phyloP scores from a whole-genome alignment of 306 rosid genomes.

The Inga oerstediana region DNA sequence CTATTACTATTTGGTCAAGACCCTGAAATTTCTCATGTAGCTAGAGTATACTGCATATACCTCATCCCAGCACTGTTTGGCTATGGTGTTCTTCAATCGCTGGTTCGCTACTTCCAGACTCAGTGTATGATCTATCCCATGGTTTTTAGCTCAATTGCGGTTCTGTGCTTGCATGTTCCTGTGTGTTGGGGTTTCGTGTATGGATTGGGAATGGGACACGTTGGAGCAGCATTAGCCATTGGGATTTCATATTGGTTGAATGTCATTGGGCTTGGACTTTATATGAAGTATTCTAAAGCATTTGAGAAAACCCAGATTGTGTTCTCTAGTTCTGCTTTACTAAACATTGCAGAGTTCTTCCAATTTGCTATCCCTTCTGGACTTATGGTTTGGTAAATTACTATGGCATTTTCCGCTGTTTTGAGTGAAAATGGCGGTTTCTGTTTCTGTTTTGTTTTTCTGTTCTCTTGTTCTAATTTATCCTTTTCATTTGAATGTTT shows the following conservation, averaged over 20 bases:
- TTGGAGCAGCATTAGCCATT: slow-evolving; percentile 68
- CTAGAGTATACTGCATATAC: slow-evolving; percentile 44
- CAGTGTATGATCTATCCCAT: slow-evolving; percentile 62
- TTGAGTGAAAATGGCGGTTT: neutral
- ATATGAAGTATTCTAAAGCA: slow-evolving; percentile 49
- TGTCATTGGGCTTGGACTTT: slow-evolving; percentile 51
- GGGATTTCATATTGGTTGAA: slow-evolving; percentile 66
- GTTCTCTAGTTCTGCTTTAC: slow-evolving; percentile 41
- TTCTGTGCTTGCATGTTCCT: slow-evolving; percentile 56
- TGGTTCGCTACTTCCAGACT: slow-evolving; percentile 54
- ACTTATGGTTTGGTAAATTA: slow-evolving; percentile 46
- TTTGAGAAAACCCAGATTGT: slow-evolving; percentile 54
- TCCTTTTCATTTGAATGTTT: slow-evolving; percentile 13
- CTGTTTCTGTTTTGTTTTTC: neutral
- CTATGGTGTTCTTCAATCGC: slow-evolving; percentile 52
- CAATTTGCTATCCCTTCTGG: slow-evolving; percentile 49
- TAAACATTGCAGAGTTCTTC: slow-evolving; percentile 43
- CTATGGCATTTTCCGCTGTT: slow-evolving; percentile 5
- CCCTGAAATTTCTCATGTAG: slow-evolving; percentile 44
- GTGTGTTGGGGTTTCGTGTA: slow-evolving; percentile 58
- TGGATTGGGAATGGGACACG: slow-evolving; percentile 42
- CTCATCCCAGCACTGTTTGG: slow-evolving; percentile 63
- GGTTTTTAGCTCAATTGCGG: slow-evolving; percentile 47
- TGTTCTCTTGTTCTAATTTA: neutral
- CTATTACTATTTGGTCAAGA: slow-evolving; percentile 57